Evolutionary conservation across 148 eudicot species (phyloP), one percentile per base, ranked within the genome.

Genomic region (Salicornia ramosissima): DNA sequence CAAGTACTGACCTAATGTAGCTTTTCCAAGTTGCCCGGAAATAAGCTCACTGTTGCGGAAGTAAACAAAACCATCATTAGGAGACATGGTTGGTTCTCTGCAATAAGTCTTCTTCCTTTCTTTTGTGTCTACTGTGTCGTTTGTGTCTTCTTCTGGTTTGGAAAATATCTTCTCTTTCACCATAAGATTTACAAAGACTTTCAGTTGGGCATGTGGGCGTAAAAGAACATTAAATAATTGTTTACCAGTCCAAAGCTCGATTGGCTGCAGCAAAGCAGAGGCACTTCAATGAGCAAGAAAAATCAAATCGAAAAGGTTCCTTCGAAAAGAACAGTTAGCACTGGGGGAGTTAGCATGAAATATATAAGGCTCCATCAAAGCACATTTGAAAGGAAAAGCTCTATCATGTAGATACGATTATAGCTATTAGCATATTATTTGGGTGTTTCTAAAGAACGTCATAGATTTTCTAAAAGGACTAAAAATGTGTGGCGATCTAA

Each of bases 191-290:
- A 94, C 79, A 76, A 86, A 94, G 74, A 94, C 97, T 72, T 78
- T 86, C 88, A 89, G 79, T 64, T 77, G 80, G 28, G 96, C 86
- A 86, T 83, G 71, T 47, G 99, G 93, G 18, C 97, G 97, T 80
- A 94, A 63, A 26, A 94, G 87, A 67, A 94, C 88, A 86, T 73
- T 82, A 68, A 93, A 89, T 52, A 94, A 75, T 52, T 94, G 99
- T 78, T 94, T 94, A 61, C 99, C 99, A 46, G 97, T 94, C 99
- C 99, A 91, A 34, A 94, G 96, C 84, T 91, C 97, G 67, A 88
- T 74, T 14, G 99, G 99, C 99, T 90, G 85, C 86, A 82, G 30
- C 50, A 80, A 64, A 79, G 74, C n/a, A 54, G 30, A 78, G 19
- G 29, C 24, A 40, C 47, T 11, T 49, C 24, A 47, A 63, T 68